Percentiles rank a stretch among this genome's conserved stretches.
Evolutionary conservation across 352 stramenopile genomes (phyloP).

Genomic region (Phytophthora palmivora): DNA sequence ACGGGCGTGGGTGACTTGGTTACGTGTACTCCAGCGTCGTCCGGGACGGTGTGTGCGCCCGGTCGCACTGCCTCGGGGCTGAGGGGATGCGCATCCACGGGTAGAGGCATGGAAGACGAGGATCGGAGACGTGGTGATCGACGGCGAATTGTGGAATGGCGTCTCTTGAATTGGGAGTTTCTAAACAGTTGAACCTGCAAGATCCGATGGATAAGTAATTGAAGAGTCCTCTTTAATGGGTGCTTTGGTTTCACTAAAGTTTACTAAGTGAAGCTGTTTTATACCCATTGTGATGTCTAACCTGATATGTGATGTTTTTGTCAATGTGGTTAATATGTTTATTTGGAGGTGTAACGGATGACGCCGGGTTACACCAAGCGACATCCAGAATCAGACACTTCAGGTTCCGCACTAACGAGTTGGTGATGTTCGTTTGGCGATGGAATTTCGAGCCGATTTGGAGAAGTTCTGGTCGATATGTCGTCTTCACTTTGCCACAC

Average conservation of each 20-base stretch:
- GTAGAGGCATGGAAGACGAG: conserved; percentile 30
- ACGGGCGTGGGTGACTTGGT: conserved; percentile 35
- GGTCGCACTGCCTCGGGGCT: conserved; percentile 29
- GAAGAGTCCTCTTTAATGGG: neutral
- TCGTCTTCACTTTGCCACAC: no score
- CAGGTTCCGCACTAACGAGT: no score
- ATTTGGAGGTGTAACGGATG: conserved; percentile 12
- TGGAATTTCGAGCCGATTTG: no score
- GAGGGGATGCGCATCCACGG: conserved; percentile 23
- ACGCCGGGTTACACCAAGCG: neutral
- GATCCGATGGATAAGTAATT: neutral
- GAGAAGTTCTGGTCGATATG: no score
- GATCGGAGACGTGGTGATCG: conserved; percentile 1
- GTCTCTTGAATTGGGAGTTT: conserved; percentile 23
- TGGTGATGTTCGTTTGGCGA: no score
- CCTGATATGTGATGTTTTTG: neutral
- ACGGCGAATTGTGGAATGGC: conserved; percentile 27
- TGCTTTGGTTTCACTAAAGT: neutral
- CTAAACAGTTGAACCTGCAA: conserved; percentile 25
- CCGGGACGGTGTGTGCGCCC: conserved; percentile 26
- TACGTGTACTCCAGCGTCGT: conserved; percentile 18
- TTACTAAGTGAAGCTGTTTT: neutral
- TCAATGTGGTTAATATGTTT: no score
- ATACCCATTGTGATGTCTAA: neutral
- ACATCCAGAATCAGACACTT: neutral